A percentile compares a stretch with the other conserved stretches of the same genome.
Evolutionary conservation across 345 rosid species (phyloP).

Genomic region (Euphorbia lathyris): DNA sequence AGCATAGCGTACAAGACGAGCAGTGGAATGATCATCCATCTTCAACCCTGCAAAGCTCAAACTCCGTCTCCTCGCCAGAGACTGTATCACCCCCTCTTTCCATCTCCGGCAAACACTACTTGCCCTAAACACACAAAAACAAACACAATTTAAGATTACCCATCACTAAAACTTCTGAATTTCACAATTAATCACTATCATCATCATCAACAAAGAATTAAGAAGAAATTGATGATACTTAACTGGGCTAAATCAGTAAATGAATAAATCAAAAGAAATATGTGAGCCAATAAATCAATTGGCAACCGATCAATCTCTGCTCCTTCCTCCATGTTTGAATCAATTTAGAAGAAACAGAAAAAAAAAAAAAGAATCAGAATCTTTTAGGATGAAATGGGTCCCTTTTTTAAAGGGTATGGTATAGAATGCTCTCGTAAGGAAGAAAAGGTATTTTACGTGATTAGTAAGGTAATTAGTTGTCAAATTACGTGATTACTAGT

Average conservation of each 20-base stretch:
- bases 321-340: slow-evolving; percentile 45
- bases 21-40: slow-evolving; percentile 80
- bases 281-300: slow-evolving; percentile 65
- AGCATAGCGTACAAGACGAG: slow-evolving; percentile 66
- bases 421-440: neutral
- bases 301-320: slow-evolving; percentile 77
- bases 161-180: neutral
- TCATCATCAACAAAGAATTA: neutral
- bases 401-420: neutral
- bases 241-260: slow-evolving; percentile 90
- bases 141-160: neutral
- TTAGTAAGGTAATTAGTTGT: slow-evolving; percentile 4
- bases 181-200: neutral
- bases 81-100: slow-evolving; percentile 81
- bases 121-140: slow-evolving; percentile 39
- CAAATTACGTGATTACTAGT: neutral
- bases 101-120: slow-evolving; percentile 85
- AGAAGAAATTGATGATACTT: slow-evolving; percentile 16
- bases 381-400: neutral
- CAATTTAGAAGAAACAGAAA: no score
- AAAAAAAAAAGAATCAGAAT: neutral
- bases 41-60: slow-evolving; percentile 79
- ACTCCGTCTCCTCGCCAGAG: slow-evolving; percentile 56
- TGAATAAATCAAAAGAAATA: slow-evolving; percentile 52
- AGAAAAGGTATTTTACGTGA: slow-evolving; percentile 5